Percentiles rank a stretch among this genome's conserved stretches.
Evolutionary conservation across 2,329 filamentous ascomycete species (phyloP).

Genomic region (Colletotrichum sp.): DNA sequence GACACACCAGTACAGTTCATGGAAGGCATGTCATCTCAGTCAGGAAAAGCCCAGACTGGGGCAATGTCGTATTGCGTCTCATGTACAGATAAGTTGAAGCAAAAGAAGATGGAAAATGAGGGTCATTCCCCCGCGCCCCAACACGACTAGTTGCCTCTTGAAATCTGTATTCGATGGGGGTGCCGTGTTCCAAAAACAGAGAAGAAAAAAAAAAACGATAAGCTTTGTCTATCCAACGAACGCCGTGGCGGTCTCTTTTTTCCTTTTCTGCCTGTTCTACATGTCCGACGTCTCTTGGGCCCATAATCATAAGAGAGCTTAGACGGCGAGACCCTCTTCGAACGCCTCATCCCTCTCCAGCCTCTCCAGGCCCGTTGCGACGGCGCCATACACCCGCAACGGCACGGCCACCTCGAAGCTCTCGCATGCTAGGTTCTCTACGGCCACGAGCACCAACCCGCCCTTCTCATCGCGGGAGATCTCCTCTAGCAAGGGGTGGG

Average conservation of each 20-base stretch:
- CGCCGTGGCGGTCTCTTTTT: background rate
- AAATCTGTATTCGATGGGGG: background rate
- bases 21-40: background rate
- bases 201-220: background rate
- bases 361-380: conserved; percentile 61
- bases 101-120: background rate
- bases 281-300: background rate
- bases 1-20: background rate
- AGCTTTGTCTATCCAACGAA: conserved; percentile 15
- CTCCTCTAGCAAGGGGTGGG: conserved; percentile 73
- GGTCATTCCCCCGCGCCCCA: background rate
- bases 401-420: conserved; percentile 91
- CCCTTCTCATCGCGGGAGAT: conserved; percentile 81
- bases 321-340: conserved; percentile 50
- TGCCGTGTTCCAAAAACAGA: background rate
- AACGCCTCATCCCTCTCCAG: conserved; percentile 60
- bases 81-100: background rate
- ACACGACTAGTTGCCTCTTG: background rate
- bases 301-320: conserved; percentile 12
- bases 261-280: background rate
- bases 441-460: conserved; percentile 73
- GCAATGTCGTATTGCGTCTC: background rate
- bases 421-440: conserved; percentile 81
- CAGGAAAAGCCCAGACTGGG: background rate
- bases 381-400: conserved; percentile 77